These are phyloP conservation scores for Mycocentrospora acerina DNA, from an alignment of 2,329 filamentous ascomycete species.

Conservation along the genomic window DNA sequence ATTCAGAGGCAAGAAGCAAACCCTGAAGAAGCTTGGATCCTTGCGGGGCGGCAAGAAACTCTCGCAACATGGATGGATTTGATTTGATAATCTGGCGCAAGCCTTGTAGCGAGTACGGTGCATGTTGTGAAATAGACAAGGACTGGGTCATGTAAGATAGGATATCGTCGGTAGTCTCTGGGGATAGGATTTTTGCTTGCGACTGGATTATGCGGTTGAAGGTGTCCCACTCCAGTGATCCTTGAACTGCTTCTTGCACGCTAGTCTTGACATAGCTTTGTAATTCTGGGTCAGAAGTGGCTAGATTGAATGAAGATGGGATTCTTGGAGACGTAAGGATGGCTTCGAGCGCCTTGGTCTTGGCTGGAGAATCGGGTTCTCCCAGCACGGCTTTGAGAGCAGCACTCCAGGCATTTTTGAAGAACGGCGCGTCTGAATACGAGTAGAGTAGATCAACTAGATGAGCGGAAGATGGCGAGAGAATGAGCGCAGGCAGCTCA, in stretches of 20 bases:
- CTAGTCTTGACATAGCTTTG: constrained; percentile 38
- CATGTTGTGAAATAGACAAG: constrained; percentile 39
- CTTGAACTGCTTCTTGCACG: constrained; percentile 33
- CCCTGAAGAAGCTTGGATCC: constrained; percentile 55
- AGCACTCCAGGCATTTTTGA: constrained; percentile 33
- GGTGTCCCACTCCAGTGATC: constrained; percentile 38
- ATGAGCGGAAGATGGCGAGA: constrained; percentile 67
- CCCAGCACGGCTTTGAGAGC: constrained; percentile 33
- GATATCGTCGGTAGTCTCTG: constrained; percentile 41
- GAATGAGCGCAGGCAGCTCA: constrained; percentile 60
- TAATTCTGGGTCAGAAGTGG: constrained; percentile 36
- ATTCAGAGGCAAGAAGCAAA: constrained; percentile 57
- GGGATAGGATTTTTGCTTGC: constrained; percentile 34
- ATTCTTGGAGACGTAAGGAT: constrained; percentile 42
- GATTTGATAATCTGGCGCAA: constrained; percentile 48
- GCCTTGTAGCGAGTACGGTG: constrained; percentile 45
- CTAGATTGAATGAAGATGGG: constrained; percentile 36
- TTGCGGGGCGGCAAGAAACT: constrained; percentile 47
- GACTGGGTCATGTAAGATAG: constrained; percentile 43
- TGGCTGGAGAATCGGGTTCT: constrained; percentile 27
- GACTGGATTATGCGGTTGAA: constrained; percentile 40
- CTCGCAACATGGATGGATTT: constrained; percentile 44
- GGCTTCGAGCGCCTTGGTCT: constrained; percentile 31
- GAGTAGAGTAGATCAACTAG: constrained; percentile 66
- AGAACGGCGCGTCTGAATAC: constrained; percentile 33